phyloP scores from a whole-genome alignment of 2,329 filamentous ascomycete species.

The Fusarium caatingaense region DNA sequence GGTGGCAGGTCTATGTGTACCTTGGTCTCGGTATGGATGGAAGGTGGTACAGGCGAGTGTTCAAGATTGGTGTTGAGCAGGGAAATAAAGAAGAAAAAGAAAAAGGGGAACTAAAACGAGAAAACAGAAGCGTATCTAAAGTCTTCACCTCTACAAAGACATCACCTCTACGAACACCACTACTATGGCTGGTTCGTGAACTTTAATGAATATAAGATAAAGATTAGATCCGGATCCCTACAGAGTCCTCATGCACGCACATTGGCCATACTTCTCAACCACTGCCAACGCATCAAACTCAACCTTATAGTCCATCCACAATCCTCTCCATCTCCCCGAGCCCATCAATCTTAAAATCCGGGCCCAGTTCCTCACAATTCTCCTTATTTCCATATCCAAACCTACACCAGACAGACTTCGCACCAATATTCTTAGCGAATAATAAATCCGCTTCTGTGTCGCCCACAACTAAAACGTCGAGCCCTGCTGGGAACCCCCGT shows the following conservation, averaged over 20 bases:
- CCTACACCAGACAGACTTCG: conserved; percentile 18
- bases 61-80: too few relatives aligned
- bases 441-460: conserved; percentile 12
- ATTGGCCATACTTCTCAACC: neutral
- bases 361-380: neutral
- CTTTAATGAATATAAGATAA: too few relatives aligned
- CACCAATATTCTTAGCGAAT: conserved; percentile 7
- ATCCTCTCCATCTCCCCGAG: neutral
- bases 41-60: neutral
- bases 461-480: neutral
- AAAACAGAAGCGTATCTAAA: too few relatives aligned
- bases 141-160: too few relatives aligned
- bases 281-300: neutral
- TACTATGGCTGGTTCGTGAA: too few relatives aligned
- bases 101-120: too few relatives aligned
- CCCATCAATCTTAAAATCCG: neutral
- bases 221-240: too few relatives aligned
- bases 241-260: too few relatives aligned
- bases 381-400: conserved; percentile 22
- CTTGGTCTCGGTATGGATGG: neutral
- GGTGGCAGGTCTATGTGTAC: fast-evolving
- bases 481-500: fast-evolving
- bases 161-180: too few relatives aligned
- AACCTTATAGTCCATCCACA: neutral
- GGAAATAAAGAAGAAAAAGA: too few relatives aligned